phyloP scores from a whole-genome alignment of 2,329 filamentous ascomycete species.

The Paraphaeosphaeria sporulosa region DNA sequence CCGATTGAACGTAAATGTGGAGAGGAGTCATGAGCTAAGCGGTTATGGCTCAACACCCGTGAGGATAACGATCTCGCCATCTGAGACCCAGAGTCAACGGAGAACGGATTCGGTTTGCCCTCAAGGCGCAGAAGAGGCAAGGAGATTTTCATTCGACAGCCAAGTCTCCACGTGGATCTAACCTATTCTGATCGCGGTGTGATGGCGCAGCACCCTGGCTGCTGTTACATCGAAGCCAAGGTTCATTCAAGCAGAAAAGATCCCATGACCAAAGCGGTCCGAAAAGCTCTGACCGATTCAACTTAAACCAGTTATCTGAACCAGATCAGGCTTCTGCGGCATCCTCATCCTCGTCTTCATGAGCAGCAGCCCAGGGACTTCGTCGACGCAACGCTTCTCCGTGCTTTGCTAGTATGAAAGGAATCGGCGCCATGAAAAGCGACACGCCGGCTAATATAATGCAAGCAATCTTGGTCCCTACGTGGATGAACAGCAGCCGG shows the following conservation, averaged over 20 bases:
- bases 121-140: not conserved
- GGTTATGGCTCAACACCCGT: not conserved
- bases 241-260: not conserved
- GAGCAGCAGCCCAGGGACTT: slow-evolving; percentile 50
- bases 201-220: not conserved
- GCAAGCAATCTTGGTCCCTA: slow-evolving; percentile 42
- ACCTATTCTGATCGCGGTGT: slow-evolving; percentile 34
- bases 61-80: slow-evolving; percentile 1
- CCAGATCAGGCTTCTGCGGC: slow-evolving; percentile 1
- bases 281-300: not conserved
- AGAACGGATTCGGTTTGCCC: too few relatives aligned
- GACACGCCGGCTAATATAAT: slow-evolving; percentile 40
- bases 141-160: not conserved
- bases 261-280: too few relatives aligned
- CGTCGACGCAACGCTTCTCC: slow-evolving; percentile 44
- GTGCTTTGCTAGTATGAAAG: slow-evolving; percentile 43
- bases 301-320: not conserved
- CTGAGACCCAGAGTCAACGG: not conserved
- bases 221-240: not conserved
- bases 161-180: slow-evolving; percentile 4
- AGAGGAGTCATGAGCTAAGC: slow-evolving; percentile 2
- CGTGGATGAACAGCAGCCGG: slow-evolving; percentile 36
- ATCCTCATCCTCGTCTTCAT: slow-evolving; percentile 44
- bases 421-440: slow-evolving; percentile 40
- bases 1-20: not conserved